Evolutionary conservation across 352 stramenopile genomes (phyloP).

Genomic region (Phytopythium chamaehyphon): DNA sequence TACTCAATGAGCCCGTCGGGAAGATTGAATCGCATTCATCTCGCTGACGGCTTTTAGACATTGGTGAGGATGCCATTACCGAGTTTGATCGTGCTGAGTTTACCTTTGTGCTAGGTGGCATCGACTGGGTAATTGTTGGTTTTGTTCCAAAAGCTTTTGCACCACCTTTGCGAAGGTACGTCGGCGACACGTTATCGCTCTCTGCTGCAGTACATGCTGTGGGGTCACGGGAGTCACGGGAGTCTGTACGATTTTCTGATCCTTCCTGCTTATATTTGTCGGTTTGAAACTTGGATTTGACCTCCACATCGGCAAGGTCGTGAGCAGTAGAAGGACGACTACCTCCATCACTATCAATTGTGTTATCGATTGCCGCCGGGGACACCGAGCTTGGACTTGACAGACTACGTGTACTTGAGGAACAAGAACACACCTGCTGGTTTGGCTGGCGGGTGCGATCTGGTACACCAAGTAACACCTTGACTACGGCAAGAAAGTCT

Average conservation of each 20-base stretch:
- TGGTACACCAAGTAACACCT: constrained; percentile 43
- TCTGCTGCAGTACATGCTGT: background rate
- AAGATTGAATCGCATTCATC: constrained; percentile 29
- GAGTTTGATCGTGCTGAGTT: background rate
- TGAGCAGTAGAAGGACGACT: too few species aligned
- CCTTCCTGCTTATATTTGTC: too few species aligned
- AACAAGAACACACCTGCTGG: background rate
- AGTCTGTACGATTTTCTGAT: too few species aligned
- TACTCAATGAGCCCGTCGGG: constrained; percentile 15
- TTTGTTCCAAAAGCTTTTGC: background rate
- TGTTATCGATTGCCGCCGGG: too few species aligned
- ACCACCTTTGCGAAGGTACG: background rate
- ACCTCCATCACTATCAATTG: too few species aligned
- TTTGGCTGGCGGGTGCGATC: constrained; percentile 3
- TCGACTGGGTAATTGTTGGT: background rate
- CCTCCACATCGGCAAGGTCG: too few species aligned
- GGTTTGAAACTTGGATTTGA: too few species aligned
- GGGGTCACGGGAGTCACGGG: too few species aligned
- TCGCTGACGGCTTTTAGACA: background rate
- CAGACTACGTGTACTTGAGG: background rate
- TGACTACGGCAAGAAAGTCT: constrained; percentile 53
- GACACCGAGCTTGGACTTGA: too few species aligned
- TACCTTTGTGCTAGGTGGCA: background rate
- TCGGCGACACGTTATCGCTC: background rate
- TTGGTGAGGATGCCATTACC: background rate